Evolutionary conservation across 78 protist species (phyloP).

Genomic region (Dictyostelium purpureum): DNA sequence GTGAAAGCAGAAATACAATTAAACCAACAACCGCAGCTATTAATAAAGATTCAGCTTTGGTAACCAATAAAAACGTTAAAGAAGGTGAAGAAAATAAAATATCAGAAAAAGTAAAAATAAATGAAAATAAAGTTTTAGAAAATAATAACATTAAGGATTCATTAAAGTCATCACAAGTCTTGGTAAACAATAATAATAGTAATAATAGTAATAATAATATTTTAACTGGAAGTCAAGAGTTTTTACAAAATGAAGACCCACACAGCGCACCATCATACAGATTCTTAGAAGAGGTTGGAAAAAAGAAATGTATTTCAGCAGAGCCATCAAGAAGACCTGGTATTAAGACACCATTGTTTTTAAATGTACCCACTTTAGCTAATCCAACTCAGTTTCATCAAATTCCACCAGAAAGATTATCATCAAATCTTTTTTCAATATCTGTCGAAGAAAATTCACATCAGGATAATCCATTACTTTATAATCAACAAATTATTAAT

Average conservation of each 20-base stretch:
- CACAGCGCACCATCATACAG: constrained; percentile 13
- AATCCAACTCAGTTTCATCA: constrained; percentile 70
- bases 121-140: not conserved
- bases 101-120: not conserved
- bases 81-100: not conserved
- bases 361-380: constrained; percentile 44
- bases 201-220: not conserved
- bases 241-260: not conserved
- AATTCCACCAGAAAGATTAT: constrained; percentile 47
- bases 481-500: constrained; percentile 54
- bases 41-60: not conserved
- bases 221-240: not conserved
- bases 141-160: not conserved
- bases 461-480: constrained; percentile 40
- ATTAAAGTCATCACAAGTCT: not conserved
- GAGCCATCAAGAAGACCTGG: constrained; percentile 66
- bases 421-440: constrained; percentile 7
- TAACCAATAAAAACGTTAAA: not conserved
- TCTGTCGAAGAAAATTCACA: constrained; percentile 54
- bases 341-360: constrained; percentile 46
- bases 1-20: not conserved
- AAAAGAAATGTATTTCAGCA: constrained; percentile 11
- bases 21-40: not conserved
- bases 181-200: not conserved
- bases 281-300: constrained; percentile 51